A percentile compares a stretch with the other conserved stretches of the same genome.
Evolutionary conservation across 78 protist genomes (phyloP).

Genomic region (Diacronema lutheri): DNA sequence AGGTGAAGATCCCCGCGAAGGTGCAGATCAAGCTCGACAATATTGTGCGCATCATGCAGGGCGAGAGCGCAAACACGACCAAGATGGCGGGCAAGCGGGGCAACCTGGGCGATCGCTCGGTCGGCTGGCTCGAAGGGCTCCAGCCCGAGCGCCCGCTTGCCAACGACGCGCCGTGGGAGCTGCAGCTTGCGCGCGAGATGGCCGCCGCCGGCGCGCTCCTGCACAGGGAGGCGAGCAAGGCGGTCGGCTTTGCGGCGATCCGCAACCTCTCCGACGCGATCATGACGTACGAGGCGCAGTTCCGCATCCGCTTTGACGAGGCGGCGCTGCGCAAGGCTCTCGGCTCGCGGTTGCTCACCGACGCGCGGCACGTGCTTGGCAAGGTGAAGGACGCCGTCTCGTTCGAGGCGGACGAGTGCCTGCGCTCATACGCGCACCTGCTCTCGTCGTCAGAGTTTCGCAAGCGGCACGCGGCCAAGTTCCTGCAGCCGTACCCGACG

Average conservation of each 20-base stretch:
- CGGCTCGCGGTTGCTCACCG: background rate
- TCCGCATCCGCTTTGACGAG: background rate
- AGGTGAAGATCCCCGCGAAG: background rate
- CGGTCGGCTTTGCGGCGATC: too few relatives aligned
- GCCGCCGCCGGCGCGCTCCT: background rate
- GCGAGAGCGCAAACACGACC: background rate
- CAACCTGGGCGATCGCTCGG: background rate
- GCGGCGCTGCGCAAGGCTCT: background rate
- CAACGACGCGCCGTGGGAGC: conserved; percentile 18
- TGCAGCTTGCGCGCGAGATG: conserved; percentile 12
- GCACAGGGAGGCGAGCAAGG: background rate
- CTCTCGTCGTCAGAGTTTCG: background rate
- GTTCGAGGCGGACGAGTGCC: background rate
- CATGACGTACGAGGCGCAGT: background rate
- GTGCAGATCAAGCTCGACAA: conserved; percentile 23
- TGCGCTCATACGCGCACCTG: background rate
- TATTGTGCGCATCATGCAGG: conserved; percentile 14
- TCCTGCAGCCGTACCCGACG: conserved; percentile 6
- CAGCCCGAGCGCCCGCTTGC: background rate
- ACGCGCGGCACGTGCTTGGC: conserved; percentile 8
- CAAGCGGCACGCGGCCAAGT: conserved; percentile 1
- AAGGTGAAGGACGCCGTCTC: background rate
- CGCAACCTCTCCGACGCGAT: conserved; percentile 13
- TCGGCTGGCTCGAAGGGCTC: conserved; percentile 27
- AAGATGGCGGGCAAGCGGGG: background rate